Percentiles rank a stretch among this genome's conserved stretches.
These are phyloP conservation scores for Pontederia paniculata DNA, from an alignment of 176 grass and related monocot species.

Conservation along the genomic window DNA sequence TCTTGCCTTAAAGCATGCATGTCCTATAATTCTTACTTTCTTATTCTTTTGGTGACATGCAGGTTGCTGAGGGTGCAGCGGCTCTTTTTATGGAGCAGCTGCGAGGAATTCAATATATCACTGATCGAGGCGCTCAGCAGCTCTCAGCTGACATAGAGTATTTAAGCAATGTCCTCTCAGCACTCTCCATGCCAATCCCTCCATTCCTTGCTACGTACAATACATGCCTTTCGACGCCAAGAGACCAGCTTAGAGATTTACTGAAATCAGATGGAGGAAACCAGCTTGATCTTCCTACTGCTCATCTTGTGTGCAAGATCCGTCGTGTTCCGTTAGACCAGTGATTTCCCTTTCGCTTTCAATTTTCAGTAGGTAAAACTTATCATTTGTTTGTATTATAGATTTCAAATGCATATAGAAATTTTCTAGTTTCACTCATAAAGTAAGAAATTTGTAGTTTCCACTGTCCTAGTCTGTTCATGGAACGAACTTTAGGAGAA, in stretches of 20 bases:
- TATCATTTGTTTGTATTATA: neutral
- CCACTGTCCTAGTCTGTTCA: too few relatives aligned
- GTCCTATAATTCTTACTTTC: neutral
- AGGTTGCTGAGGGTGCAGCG: conserved; percentile 85
- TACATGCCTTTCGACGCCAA: conserved; percentile 57
- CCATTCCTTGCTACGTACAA: conserved; percentile 70
- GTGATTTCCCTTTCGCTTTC: neutral
- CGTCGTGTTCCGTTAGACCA: conserved; percentile 65
- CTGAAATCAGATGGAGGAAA: conserved; percentile 48
- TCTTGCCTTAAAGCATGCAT: neutral
- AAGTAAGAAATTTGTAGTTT: too few relatives aligned
- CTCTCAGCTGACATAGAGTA: conserved; percentile 90
- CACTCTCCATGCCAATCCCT: conserved; percentile 87
- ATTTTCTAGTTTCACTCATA: too few relatives aligned
- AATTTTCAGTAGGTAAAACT: conserved; percentile 2
- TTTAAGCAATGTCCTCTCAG: conserved; percentile 81
- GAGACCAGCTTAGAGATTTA: conserved; percentile 49
- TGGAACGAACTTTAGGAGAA: too few relatives aligned
- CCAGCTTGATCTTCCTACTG: conserved; percentile 77
- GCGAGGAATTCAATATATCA: conserved; percentile 74
- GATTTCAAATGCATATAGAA: neutral
- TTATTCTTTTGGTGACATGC: conserved; percentile 14
- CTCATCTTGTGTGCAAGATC: conserved; percentile 84
- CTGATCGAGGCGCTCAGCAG: conserved; percentile 67
- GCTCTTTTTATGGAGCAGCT: conserved; percentile 92